Percentiles rank a stretch among this genome's conserved stretches.
Conservation (phyloP, 306 rosid genomes). For the Notholithocarpus densiflorus region DNA sequence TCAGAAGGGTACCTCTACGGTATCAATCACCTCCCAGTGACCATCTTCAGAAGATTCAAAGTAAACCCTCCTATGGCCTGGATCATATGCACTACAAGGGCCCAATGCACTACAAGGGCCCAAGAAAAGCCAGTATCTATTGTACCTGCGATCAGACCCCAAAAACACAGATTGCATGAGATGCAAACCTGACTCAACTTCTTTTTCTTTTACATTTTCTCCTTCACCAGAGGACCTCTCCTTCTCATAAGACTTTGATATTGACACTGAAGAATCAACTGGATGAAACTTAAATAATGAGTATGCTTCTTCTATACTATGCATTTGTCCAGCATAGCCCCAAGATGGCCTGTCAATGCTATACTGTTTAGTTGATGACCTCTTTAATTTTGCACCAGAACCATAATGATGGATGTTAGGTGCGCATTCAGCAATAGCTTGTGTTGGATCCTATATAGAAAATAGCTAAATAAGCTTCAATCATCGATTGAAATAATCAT, state of each 20-base stretch:
- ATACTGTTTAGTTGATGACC: constrained; percentile 47
- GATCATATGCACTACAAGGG: constrained; percentile 75
- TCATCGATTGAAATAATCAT: constrained; percentile 1
- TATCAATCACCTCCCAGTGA: constrained; percentile 94
- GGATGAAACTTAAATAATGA: constrained; percentile 46
- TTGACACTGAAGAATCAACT: constrained; percentile 61
- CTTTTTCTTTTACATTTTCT: constrained; percentile 25
- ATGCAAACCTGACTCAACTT: constrained; percentile 41
- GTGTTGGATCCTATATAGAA: constrained; percentile 44
- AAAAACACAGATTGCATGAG: constrained; percentile 88
- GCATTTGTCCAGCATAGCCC: constrained; percentile 46
- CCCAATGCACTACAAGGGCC: constrained; percentile 89
- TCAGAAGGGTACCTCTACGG: constrained; percentile 63
- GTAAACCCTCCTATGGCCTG: constrained; percentile 94
- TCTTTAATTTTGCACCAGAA: constrained; percentile 88
- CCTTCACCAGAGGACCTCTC: constrained; percentile 33
- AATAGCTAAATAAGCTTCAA: constrained; percentile 13
- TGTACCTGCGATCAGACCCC: constrained; percentile 97
- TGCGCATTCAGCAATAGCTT: constrained; percentile 42
- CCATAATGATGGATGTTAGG: constrained; percentile 55
- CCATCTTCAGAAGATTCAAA: constrained; percentile 99
- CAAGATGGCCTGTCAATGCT: constrained; percentile 33
- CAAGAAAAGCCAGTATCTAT: constrained; percentile 96
- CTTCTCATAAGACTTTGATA: constrained; percentile 30
- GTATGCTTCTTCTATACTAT: constrained; percentile 33